Conservation (phyloP, 331 rosid genomes). For the Malus hybrid region DNA sequence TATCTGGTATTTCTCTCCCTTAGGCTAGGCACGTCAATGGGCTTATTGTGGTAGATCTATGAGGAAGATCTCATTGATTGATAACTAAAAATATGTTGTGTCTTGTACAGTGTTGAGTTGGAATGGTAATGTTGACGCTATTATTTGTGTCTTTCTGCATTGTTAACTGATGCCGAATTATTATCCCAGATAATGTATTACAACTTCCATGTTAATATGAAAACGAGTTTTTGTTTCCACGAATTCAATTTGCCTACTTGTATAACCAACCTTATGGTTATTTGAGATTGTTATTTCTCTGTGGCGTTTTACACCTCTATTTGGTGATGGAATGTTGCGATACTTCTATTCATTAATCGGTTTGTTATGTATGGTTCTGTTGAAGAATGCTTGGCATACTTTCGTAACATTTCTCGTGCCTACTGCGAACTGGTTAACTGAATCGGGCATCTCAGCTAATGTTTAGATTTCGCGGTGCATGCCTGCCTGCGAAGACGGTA, state of each 20-base stretch:
- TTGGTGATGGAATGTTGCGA: neutral
- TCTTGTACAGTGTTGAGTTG: constrained; percentile 7
- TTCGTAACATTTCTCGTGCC: too few species aligned
- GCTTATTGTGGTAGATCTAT: constrained; percentile 1
- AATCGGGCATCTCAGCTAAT: neutral
- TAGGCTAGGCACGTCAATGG: constrained; percentile 39
- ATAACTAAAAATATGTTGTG: neutral
- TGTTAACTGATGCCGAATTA: neutral
- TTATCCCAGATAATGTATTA: neutral
- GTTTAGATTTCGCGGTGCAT: neutral
- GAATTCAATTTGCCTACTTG: neutral
- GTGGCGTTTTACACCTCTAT: neutral
- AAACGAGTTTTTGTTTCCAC: neutral
- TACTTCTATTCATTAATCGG: neutral
- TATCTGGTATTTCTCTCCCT: constrained; percentile 58
- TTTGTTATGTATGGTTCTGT: too few species aligned
- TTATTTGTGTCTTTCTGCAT: neutral
- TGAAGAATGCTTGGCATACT: too few species aligned
- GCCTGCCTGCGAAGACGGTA: neutral
- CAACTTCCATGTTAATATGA: neutral
- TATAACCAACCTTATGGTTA: neutral
- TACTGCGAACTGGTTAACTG: neutral
- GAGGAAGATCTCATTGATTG: neutral
- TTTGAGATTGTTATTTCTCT: neutral
- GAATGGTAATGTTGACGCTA: neutral